Percentiles rank a stretch among this genome's conserved stretches.
These are phyloP conservation scores for Lasiosphaeris hirsuta DNA, from an alignment of 495 filamentous ascomycete species.

Conservation along the genomic window DNA sequence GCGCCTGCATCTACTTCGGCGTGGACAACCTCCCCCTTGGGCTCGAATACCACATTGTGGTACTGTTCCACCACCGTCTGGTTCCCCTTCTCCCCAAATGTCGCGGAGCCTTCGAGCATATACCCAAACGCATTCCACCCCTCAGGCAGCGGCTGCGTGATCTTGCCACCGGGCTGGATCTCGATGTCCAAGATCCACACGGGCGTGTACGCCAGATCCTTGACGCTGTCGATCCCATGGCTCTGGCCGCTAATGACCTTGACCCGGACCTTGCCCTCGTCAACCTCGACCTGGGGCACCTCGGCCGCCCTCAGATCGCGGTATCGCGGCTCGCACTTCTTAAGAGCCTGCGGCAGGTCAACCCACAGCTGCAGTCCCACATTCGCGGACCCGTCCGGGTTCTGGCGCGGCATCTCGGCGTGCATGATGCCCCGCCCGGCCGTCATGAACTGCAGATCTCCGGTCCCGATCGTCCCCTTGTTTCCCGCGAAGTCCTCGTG, in stretches of 20 bases:
- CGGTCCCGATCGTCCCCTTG: constrained; percentile 75
- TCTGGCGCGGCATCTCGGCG: constrained; percentile 90
- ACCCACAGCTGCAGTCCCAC: constrained; percentile 95
- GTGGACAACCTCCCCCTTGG: constrained; percentile 68
- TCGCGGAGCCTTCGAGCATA: constrained; percentile 64
- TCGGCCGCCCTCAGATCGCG: constrained; percentile 75
- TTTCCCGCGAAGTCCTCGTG: constrained; percentile 96
- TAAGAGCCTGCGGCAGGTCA: constrained; percentile 77
- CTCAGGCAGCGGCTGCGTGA: constrained; percentile 68
- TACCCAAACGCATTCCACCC: constrained; percentile 94
- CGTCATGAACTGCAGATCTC: constrained; percentile 97
- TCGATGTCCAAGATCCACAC: constrained; percentile 89
- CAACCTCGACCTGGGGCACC: constrained; percentile 66
- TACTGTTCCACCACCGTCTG: constrained; percentile 62
- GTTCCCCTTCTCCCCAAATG: constrained; percentile 60
- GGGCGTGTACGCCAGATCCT: constrained; percentile 90
- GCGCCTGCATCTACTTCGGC: constrained; percentile 67
- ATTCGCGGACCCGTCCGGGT: constrained; percentile 70
- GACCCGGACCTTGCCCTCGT: constrained; percentile 69
- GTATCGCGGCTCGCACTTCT: constrained; percentile 87
- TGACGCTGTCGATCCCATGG: constrained; percentile 78
- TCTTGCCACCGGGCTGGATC: constrained; percentile 72
- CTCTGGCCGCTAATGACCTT: constrained; percentile 87
- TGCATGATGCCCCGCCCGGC: constrained; percentile 92
- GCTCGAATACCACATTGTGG: constrained; percentile 89